Evolutionary conservation across 2,329 filamentous ascomycete genomes (phyloP).

Genomic region (Pseudopyricularia cyperi): DNA sequence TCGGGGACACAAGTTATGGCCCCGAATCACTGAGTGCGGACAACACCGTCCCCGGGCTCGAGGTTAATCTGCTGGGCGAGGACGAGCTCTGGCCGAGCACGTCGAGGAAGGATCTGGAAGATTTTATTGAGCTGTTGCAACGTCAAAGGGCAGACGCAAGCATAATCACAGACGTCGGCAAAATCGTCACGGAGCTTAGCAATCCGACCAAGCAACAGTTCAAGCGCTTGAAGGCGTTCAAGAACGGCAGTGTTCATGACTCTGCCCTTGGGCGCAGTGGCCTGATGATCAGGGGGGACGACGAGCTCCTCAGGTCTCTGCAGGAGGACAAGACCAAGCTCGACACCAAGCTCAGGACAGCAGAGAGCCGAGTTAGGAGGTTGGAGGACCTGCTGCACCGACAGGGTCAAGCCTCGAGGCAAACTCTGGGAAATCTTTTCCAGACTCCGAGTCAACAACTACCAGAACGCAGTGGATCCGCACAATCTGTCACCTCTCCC

Average conservation of each 20-base stretch:
- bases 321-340: slow-evolving; percentile 70
- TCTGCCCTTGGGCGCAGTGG: slow-evolving; percentile 78
- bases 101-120: slow-evolving; percentile 61
- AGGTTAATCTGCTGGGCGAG: slow-evolving; percentile 72
- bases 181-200: slow-evolving; percentile 67
- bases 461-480: slow-evolving; percentile 35
- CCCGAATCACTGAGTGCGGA: slow-evolving; percentile 48
- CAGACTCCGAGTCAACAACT: slow-evolving; percentile 31
- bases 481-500: slow-evolving; percentile 32
- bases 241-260: slow-evolving; percentile 90
- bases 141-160: slow-evolving; percentile 50
- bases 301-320: slow-evolving; percentile 65
- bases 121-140: slow-evolving; percentile 56
- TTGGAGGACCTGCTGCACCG: slow-evolving; percentile 87
- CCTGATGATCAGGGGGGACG: slow-evolving; percentile 72
- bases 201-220: slow-evolving; percentile 75
- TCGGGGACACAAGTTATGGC: slow-evolving; percentile 57
- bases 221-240: slow-evolving; percentile 84
- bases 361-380: slow-evolving; percentile 78
- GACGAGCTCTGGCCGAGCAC: slow-evolving; percentile 72
- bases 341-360: slow-evolving; percentile 65
- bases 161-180: slow-evolving; percentile 58
- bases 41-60: slow-evolving; percentile 59
- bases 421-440: slow-evolving; percentile 41
- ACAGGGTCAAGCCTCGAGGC: slow-evolving; percentile 49